Percentiles rank a stretch among this genome's conserved stretches.
Evolutionary conservation across 768 basidiomycete species (phyloP).

Genomic region (Rhodotorula taiwanensis): DNA sequence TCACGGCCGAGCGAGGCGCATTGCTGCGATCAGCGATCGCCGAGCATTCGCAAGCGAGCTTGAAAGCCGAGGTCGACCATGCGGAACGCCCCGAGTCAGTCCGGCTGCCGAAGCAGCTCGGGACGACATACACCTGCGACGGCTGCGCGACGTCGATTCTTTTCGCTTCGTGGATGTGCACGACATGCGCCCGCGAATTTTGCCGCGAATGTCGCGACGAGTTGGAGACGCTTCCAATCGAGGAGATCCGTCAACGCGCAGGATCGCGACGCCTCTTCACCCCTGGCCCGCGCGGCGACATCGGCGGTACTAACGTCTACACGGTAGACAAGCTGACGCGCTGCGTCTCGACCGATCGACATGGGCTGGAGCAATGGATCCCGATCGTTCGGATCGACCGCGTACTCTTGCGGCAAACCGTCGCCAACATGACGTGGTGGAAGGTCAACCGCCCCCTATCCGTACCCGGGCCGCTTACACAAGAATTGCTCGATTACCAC

Average conservation of each 20-base stretch:
- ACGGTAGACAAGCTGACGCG: slow-evolving; percentile 7
- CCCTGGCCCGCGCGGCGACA: background rate
- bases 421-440: slow-evolving; percentile 62
- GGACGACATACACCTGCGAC: slow-evolving; percentile 15
- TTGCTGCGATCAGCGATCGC: slow-evolving; percentile 5
- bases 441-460: no score
- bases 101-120: background rate
- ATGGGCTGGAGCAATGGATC: slow-evolving; percentile 61
- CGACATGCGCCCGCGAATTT: slow-evolving; percentile 70
- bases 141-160: slow-evolving; percentile 13
- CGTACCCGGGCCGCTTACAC: no score
- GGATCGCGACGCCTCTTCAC: background rate
- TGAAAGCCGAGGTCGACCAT: slow-evolving; percentile 14
- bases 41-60: background rate
- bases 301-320: background rate
- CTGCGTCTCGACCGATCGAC: slow-evolving; percentile 41
- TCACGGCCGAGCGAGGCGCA: background rate
- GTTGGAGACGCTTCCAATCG: slow-evolving; percentile 41
- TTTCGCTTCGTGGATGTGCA: slow-evolving; percentile 15
- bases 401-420: slow-evolving; percentile 58
- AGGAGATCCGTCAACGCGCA: background rate
- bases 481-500: no score
- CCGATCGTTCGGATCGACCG: slow-evolving; percentile 71
- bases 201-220: slow-evolving; percentile 73
- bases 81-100: background rate